Percentiles rank a stretch among this genome's conserved stretches.
phyloP scores from a whole-genome alignment of 225 moss, liverwort and hornwort genomes.

The Thuidium tamariscinum region DNA sequence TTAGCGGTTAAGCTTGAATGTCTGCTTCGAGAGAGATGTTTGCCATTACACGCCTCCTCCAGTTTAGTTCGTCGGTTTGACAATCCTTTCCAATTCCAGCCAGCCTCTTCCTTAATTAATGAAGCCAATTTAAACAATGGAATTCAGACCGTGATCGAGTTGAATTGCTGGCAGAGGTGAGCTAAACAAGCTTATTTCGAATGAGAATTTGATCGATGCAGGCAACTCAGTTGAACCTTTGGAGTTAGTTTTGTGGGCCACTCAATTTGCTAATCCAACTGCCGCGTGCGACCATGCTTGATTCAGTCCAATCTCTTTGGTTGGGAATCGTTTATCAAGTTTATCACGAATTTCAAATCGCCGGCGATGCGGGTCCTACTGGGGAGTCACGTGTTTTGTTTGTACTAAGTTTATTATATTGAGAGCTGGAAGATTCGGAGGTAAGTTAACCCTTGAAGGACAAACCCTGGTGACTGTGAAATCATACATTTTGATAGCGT shows the following conservation, averaged over 20 bases:
- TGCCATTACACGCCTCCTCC: neutral
- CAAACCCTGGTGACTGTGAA: too few relatives aligned
- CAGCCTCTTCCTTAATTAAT: neutral
- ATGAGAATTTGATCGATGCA: neutral
- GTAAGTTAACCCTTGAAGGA: too few relatives aligned
- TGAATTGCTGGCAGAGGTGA: neutral
- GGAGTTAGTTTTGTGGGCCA: neutral
- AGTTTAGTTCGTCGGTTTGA: neutral
- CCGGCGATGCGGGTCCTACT: neutral
- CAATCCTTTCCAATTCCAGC: neutral
- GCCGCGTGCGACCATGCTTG: neutral
- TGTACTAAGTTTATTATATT: neutral
- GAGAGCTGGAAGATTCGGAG: neutral
- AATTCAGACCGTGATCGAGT: neutral
- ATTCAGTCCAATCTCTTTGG: neutral
- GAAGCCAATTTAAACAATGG: neutral
- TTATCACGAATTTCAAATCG: neutral
- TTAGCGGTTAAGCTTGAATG: neutral
- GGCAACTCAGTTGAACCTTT: neutral
- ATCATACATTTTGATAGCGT: too few relatives aligned
- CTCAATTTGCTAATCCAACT: neutral
- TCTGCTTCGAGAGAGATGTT: neutral
- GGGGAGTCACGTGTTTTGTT: neutral
- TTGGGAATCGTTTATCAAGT: neutral
- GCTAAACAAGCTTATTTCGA: neutral